Base-by-base conservation (phyloP, 2,329 filamentous ascomycete species). In the Aciculosporium take region DNA sequence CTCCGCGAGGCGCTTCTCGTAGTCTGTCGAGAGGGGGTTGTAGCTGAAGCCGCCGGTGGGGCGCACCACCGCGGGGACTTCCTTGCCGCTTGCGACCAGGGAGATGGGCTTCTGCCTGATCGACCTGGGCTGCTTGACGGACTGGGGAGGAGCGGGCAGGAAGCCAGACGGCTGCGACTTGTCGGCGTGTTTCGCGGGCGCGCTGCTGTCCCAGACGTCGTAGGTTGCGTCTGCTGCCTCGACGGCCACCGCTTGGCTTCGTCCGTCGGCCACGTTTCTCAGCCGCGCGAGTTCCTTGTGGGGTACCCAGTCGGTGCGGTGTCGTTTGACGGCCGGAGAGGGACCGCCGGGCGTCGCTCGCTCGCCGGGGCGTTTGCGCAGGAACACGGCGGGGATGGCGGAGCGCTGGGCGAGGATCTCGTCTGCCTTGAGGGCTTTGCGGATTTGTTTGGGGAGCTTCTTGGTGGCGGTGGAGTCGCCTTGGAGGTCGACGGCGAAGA, bases 401-500 rank as follows among this genome's bases (percentile, higher is more conserved):
- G 88, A 95, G 47, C 91, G 80, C 54, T 80, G 72, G 24, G 82
- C 79, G 51, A 98, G 79, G 48, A 98, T 96, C 57, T 96, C 84
- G 57, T 98, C 89, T 48, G 81, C 79, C 62, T 86, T 94, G 50
- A 98, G 74, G 5, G 74, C 71, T 65, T 94, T 95, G 57, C 79
- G 76, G 49, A 68, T 65, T 56, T 80, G 82, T 47, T 76, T 69
- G 52, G 77, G 70, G 47, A 73, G 64, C 55, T 79, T 81, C 53
- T 71, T 71, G 42, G 75, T 68, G 46, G 87, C 75, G 40, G 72
- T 66, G 37, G 69, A 63, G 53, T 87, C 81, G 46, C 88, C 85
- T 37, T 69, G 68, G 1, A 77, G 76, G 57, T 96, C 91, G 55
- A 95, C 64, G 27, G 78, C 72, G 66, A 96, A 98, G 43, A 98